Conservation (phyloP, 805 yeast genomes). For the Debaryomyces prosopidis region DNA sequence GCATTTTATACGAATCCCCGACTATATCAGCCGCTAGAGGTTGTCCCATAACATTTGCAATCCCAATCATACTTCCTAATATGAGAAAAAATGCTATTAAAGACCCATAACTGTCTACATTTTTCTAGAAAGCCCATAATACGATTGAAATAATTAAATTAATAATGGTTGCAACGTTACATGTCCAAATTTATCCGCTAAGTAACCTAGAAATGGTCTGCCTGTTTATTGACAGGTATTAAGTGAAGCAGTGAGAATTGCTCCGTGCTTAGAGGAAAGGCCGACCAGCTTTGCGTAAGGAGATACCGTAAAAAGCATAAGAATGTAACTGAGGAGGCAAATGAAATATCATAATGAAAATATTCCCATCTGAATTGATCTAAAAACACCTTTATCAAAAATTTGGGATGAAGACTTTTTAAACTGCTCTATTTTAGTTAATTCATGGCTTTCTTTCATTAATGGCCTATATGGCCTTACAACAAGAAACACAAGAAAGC, state of each 20-base stretch:
- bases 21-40: slow-evolving; percentile 25
- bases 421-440: slow-evolving; percentile 18
- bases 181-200: slow-evolving; percentile 51
- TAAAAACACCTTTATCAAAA: slow-evolving; percentile 32
- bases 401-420: slow-evolving; percentile 17
- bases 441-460: slow-evolving; percentile 5
- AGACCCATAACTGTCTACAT: slow-evolving; percentile 31
- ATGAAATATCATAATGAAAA: slow-evolving; percentile 37
- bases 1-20: slow-evolving; percentile 21
- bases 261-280: slow-evolving; percentile 27
- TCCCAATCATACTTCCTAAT: slow-evolving; percentile 32
- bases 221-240: slow-evolving; percentile 50
- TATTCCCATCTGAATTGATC: slow-evolving; percentile 19
- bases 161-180: slow-evolving; percentile 30
- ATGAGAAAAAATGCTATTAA: slow-evolving; percentile 30
- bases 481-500: slow-evolving; percentile 42
- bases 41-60: slow-evolving; percentile 24
- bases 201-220: slow-evolving; percentile 46
- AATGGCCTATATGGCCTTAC: slow-evolving; percentile 43
- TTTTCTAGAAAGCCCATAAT: slow-evolving; percentile 39
- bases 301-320: slow-evolving; percentile 35
- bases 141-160: slow-evolving; percentile 24
- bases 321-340: slow-evolving; percentile 37
- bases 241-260: slow-evolving; percentile 33
- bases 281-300: slow-evolving; percentile 48